These are phyloP conservation scores for Clavariopsis aquatica DNA, from an alignment of 495 filamentous ascomycete species.

Conservation along the genomic window DNA sequence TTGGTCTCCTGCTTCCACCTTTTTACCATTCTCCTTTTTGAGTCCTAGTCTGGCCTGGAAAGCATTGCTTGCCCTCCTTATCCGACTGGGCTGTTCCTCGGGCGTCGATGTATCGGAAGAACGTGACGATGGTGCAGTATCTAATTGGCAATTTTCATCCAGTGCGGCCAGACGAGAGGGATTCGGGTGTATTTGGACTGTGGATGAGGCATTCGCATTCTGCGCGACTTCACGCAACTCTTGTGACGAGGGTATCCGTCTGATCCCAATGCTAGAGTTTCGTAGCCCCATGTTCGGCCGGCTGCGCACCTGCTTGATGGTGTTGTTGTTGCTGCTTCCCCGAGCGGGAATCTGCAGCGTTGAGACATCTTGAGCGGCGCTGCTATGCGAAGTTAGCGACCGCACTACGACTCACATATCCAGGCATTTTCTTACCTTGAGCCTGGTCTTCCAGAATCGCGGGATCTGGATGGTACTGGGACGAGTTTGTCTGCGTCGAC, in stretches of 20 bases:
- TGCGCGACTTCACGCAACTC: slow-evolving; percentile 9
- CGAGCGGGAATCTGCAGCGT: slow-evolving; percentile 7
- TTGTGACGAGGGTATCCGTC: slow-evolving; percentile 22
- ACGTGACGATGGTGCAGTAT: background rate
- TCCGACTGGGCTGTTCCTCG: slow-evolving; percentile 12
- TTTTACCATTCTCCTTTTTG: slow-evolving; percentile 9
- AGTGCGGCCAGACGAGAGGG: slow-evolving; percentile 16
- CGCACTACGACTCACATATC: slow-evolving; percentile 4
- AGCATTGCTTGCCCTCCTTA: slow-evolving; percentile 22
- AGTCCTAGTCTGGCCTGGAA: slow-evolving; percentile 10
- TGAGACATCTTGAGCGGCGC: slow-evolving; percentile 5
- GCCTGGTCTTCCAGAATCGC: slow-evolving; percentile 1
- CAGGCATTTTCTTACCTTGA: background rate
- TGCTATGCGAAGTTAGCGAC: slow-evolving; percentile 11
- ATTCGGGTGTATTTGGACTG: background rate
- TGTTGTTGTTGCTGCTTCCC: slow-evolving; percentile 4
- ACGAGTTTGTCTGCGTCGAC: slow-evolving; percentile 27
- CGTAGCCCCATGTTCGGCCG: slow-evolving; percentile 18
- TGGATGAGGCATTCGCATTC: background rate
- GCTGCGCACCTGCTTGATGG: background rate
- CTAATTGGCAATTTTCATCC: slow-evolving; percentile 24
- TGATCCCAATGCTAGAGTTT: slow-evolving; percentile 34
- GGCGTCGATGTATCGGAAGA: background rate
- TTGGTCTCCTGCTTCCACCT: background rate
- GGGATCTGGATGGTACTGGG: slow-evolving; percentile 7